Conservation (phyloP, 192 early-diverging fungal genomes). For the Backusella liffmaniae region DNA sequence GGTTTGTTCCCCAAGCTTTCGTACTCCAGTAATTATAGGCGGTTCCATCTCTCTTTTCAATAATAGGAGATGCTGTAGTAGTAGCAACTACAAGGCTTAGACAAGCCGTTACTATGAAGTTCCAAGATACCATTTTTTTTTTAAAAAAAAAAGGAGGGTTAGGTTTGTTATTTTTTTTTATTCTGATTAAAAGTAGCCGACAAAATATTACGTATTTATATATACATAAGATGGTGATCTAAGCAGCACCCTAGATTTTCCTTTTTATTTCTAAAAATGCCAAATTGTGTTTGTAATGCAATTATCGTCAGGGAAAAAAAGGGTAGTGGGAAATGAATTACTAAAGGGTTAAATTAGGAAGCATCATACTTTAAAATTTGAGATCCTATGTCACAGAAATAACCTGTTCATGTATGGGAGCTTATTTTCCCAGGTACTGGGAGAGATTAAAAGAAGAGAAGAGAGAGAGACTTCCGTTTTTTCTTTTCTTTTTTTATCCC, state of each 20-base stretch:
- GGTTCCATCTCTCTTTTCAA: constrained; percentile 14
- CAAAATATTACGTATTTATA: background rate
- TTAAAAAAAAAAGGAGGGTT: background rate
- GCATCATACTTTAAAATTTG: background rate
- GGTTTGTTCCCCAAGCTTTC: constrained; percentile 54
- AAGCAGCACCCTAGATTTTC: background rate
- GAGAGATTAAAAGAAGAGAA: background rate
- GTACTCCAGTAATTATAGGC: constrained; percentile 29
- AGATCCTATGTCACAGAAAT: background rate
- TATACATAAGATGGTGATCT: background rate
- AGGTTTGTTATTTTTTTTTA: background rate
- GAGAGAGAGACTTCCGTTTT: background rate
- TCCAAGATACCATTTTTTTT: background rate
- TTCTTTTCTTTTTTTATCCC: background rate
- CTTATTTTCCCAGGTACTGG: background rate
- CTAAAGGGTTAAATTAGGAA: background rate
- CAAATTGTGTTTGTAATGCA: background rate
- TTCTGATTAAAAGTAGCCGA: background rate
- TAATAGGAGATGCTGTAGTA: background rate
- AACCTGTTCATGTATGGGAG: background rate
- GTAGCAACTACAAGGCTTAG: background rate
- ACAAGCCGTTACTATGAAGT: background rate
- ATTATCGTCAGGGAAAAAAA: background rate
- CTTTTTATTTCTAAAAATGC: constrained; percentile 3
- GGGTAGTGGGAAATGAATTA: background rate